Conservation (phyloP, 306 rosid species). For the Sicyos edulis region DNA sequence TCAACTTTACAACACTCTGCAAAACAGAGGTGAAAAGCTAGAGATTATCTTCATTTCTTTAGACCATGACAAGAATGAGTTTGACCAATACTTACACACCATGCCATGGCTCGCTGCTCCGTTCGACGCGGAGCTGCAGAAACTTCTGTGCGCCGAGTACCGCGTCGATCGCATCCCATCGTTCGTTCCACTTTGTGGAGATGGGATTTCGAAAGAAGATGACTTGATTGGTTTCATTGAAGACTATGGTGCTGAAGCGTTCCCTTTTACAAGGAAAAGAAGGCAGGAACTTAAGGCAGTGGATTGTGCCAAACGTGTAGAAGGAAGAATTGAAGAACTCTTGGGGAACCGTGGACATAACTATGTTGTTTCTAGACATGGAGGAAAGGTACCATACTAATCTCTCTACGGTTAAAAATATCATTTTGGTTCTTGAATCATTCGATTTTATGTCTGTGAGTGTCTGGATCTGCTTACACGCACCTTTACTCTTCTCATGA, state of each 20-base stretch:
- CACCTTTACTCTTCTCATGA: no score
- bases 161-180: constrained; percentile 62
- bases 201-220: constrained; percentile 40
- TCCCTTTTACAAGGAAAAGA: constrained; percentile 79
- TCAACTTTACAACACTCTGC: constrained; percentile 49
- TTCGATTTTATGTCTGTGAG: not conserved
- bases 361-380: constrained; percentile 49
- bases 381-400: constrained; percentile 41
- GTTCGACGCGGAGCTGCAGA: constrained; percentile 45
- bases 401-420: not conserved
- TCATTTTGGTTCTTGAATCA: not conserved
- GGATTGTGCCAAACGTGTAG: constrained; percentile 56
- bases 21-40: constrained; percentile 36
- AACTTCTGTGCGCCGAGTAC: constrained; percentile 46
- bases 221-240: constrained; percentile 67
- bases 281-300: constrained; percentile 50
- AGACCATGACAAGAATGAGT: constrained; percentile 54
- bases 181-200: constrained; percentile 46
- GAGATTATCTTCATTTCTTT: constrained; percentile 75
- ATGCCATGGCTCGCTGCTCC: constrained; percentile 94
- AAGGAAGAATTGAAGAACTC: constrained; percentile 55
- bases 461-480: no score
- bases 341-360: constrained; percentile 50
- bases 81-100: constrained; percentile 49
- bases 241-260: constrained; percentile 80